These are phyloP conservation scores for Noccaea caerulescens DNA, from an alignment of 345 rosid species.

Conservation along the genomic window DNA sequence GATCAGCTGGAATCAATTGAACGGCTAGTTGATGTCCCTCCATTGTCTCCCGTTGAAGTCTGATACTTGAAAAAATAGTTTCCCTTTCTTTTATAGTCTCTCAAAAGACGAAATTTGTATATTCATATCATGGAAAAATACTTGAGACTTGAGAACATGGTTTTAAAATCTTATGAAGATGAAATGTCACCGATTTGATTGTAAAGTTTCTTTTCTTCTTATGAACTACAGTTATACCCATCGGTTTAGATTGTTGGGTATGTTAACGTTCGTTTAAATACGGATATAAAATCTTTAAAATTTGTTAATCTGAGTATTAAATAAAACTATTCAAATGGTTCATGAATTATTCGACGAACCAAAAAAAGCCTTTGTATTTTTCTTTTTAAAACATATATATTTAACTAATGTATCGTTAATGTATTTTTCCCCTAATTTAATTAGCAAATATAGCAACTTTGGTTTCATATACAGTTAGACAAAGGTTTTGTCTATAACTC, in stretches of 20 bases:
- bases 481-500: neutral
- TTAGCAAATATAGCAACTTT: neutral
- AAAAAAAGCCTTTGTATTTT: no score
- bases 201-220: neutral
- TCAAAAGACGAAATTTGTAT: conserved; percentile 27
- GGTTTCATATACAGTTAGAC: neutral
- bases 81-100: neutral
- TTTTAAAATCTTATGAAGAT: conserved; percentile 8
- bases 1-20: conserved; percentile 85
- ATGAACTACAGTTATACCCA: neutral
- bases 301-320: no score
- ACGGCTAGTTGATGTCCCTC: conserved; percentile 69
- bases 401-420: no score
- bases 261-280: neutral
- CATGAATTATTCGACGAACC: no score
- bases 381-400: no score
- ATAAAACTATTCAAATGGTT: no score
- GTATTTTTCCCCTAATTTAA: neutral
- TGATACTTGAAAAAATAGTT: conserved; percentile 15
- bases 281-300: no score
- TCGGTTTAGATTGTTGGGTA: neutral
- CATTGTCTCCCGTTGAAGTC: conserved; percentile 47
- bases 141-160: conserved; percentile 1
- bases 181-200: neutral
- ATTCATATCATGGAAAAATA: conserved; percentile 3